phyloP scores from a whole-genome alignment of 2,329 filamentous ascomycete genomes.

The Cercospora beticola region DNA sequence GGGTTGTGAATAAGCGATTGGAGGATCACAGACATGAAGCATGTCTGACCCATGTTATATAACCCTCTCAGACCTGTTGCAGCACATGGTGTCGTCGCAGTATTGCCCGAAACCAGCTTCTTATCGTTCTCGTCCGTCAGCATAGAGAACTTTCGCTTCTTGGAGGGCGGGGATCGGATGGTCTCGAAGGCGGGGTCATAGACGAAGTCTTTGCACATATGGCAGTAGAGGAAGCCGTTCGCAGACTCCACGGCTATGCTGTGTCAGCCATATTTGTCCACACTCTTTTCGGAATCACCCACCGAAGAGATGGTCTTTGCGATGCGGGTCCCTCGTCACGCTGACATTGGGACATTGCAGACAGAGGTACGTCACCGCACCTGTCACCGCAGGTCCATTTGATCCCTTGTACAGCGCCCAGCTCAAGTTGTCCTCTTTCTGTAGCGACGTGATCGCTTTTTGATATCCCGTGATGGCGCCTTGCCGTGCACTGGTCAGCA shows the following conservation, averaged over 20 bases:
- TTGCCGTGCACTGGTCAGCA: constrained; percentile 67
- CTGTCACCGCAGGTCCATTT: constrained; percentile 26
- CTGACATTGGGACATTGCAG: constrained; percentile 71
- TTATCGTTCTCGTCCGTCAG: constrained; percentile 57
- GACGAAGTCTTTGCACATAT: constrained; percentile 78
- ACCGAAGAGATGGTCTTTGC: constrained; percentile 75
- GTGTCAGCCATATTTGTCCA: constrained; percentile 9
- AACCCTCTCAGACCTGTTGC: constrained; percentile 87
- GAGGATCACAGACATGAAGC: constrained; percentile 95
- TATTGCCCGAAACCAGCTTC: constrained; percentile 74
- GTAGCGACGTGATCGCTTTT: constrained; percentile 67
- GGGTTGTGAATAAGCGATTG: constrained; percentile 94
- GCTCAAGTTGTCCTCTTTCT: constrained; percentile 67
- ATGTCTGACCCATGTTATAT: constrained; percentile 97
- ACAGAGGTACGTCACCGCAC: constrained; percentile 58
- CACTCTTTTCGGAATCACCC: constrained; percentile 29
- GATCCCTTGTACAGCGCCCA: constrained; percentile 62
- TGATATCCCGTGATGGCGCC: constrained; percentile 71
- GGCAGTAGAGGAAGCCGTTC: constrained; percentile 73
- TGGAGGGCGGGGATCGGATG: constrained; percentile 60
- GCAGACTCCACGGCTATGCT: constrained; percentile 71
- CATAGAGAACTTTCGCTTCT: constrained; percentile 63
- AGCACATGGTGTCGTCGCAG: constrained; percentile 75
- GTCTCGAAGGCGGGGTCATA: constrained; percentile 80
- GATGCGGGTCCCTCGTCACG: constrained; percentile 67